phyloP scores from a whole-genome alignment of 169 alveolate species.

The Eimeria praecox region DNA sequence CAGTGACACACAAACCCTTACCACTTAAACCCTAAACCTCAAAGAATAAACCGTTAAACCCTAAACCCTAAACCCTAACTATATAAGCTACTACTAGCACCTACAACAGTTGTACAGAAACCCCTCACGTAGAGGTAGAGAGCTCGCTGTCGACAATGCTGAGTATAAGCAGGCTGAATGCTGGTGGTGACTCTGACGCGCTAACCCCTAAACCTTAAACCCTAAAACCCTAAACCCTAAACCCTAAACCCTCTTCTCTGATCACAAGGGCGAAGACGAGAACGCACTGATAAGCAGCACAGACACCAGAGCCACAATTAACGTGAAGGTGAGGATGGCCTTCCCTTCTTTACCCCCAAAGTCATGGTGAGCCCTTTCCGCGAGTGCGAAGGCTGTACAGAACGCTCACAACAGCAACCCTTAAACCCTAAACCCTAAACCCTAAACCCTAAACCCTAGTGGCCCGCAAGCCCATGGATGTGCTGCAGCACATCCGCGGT shows the following conservation, averaged over 20 bases:
- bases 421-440: conserved; percentile 47
- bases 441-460: conserved; percentile 19
- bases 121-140: neutral
- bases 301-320: conserved; percentile 75
- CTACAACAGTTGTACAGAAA: neutral
- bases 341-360: conserved; percentile 81
- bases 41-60: too few species aligned
- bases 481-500: too few species aligned
- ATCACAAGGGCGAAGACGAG: neutral
- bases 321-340: conserved; percentile 82
- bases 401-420: neutral
- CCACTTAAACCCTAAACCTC: neutral
- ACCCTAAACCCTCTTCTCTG: neutral
- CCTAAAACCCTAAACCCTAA: neutral
- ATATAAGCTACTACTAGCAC: neutral
- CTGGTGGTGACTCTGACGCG: too few species aligned
- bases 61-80: neutral
- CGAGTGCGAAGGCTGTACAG: conserved; percentile 81
- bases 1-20: conserved; percentile 19
- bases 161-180: too few species aligned
- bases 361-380: conserved; percentile 83
- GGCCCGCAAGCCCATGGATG: neutral
- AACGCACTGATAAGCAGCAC: conserved; percentile 79
- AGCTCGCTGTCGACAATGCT: too few species aligned
- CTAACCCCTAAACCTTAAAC: neutral